A percentile compares a stretch with the other conserved stretches of the same genome.
Conservation (phyloP, 1,139 yeast genomes). For the Nakaseomyces nivariensis region DNA sequence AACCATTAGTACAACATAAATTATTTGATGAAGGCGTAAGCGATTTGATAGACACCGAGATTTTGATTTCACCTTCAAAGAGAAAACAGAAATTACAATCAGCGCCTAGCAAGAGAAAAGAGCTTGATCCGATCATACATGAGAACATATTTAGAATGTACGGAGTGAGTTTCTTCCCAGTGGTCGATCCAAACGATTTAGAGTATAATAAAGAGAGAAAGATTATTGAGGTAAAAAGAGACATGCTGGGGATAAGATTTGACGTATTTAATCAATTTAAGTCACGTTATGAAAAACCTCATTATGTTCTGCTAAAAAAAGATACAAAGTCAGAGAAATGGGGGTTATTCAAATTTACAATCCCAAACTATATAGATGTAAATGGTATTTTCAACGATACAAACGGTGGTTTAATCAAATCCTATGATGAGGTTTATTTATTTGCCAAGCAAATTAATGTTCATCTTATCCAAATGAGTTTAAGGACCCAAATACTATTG, state of each 20-base stretch:
- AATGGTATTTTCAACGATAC: conserved; percentile 14
- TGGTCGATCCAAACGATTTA: conserved; percentile 31
- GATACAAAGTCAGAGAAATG: conserved; percentile 29
- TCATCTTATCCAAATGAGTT: conserved; percentile 7
- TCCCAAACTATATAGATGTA: conserved; percentile 34
- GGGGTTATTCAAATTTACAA: conserved; percentile 35
- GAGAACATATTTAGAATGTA: conserved; percentile 37
- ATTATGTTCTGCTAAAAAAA: conserved; percentile 34
- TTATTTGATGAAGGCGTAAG: conserved; percentile 30
- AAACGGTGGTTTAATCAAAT: conserved; percentile 10
- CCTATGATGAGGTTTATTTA: conserved; percentile 16
- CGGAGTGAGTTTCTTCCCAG: conserved; percentile 40
- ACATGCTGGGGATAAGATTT: conserved; percentile 36
- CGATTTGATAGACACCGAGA: conserved; percentile 21
- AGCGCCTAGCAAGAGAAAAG: neutral
- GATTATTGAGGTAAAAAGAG: conserved; percentile 12
- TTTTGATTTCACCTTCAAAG: conserved; percentile 22
- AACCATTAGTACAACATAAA: conserved; percentile 25
- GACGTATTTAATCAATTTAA: conserved; percentile 32
- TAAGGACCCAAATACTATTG: conserved; percentile 12
- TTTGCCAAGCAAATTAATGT: conserved; percentile 24
- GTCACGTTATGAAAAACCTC: conserved; percentile 31
- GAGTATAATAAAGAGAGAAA: conserved; percentile 10
- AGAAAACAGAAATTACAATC: conserved; percentile 6
- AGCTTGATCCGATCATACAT: conserved; percentile 8